phyloP scores from a whole-genome alignment of 306 rosid genomes.

The Vigna nakashimae region DNA sequence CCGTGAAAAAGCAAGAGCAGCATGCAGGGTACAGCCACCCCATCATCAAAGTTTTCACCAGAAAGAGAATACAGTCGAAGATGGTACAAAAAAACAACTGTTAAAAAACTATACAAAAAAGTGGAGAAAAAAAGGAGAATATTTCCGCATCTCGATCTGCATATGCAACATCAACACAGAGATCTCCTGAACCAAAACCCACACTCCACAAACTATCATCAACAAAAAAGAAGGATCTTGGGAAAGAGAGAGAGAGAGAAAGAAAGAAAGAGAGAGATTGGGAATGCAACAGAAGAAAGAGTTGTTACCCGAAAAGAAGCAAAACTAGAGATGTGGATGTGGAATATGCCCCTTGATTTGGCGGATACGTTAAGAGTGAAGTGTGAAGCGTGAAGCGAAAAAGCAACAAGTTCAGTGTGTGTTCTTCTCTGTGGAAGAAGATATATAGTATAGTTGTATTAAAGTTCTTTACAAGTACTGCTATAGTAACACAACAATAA shows the following conservation, averaged over 20 bases:
- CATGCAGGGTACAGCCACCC: slow-evolving; percentile 51
- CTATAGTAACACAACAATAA: background rate
- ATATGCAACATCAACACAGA: slow-evolving; percentile 44
- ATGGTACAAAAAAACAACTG: slow-evolving; percentile 37
- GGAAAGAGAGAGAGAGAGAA: background rate
- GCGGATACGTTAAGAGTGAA: slow-evolving; percentile 42
- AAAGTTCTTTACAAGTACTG: background rate
- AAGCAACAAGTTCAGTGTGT: slow-evolving; percentile 46
- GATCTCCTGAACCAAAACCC: slow-evolving; percentile 41
- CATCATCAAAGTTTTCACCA: slow-evolving; percentile 38
- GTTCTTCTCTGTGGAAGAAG: slow-evolving; percentile 34
- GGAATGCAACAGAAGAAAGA: slow-evolving; percentile 40
- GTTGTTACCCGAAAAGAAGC: slow-evolving; percentile 48
- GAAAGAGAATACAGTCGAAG: slow-evolving; percentile 37
- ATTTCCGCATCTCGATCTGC: slow-evolving; percentile 54
- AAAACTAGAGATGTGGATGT: slow-evolving; percentile 6
- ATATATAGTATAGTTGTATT: background rate
- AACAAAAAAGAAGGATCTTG: slow-evolving; percentile 41
- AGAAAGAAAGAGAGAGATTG: background rate
- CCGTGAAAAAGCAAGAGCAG: slow-evolving; percentile 27
- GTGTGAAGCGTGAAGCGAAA: slow-evolving; percentile 29
- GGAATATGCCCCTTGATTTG: slow-evolving; percentile 53
- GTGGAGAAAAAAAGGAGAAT: background rate
- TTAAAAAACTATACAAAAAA: background rate
- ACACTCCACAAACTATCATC: background rate